phyloP scores from a whole-genome alignment of 768 basidiomycete species.

The Boletus fagicola region DNA sequence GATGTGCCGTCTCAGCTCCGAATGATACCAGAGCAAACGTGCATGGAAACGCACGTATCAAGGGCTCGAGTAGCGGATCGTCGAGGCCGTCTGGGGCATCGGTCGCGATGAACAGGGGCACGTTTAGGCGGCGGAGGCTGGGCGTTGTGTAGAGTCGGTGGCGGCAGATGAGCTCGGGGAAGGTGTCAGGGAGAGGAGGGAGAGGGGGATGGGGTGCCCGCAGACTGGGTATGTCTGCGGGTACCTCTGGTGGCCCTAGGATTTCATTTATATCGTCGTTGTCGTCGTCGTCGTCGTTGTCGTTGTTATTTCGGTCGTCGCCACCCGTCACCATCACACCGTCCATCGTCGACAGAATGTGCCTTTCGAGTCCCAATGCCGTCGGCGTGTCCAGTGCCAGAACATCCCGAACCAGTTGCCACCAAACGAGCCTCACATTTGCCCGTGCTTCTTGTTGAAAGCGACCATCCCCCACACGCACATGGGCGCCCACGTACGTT shows the following conservation, averaged over 20 bases:
- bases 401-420: slow-evolving; percentile 49
- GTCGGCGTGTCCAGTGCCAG: slow-evolving; percentile 43
- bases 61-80: slow-evolving; percentile 43
- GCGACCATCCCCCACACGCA: slow-evolving; percentile 66
- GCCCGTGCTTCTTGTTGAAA: slow-evolving; percentile 46
- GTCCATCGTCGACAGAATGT: background rate
- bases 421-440: slow-evolving; percentile 54
- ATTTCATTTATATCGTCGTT: background rate
- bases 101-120: slow-evolving; percentile 65
- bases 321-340: background rate
- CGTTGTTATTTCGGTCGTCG: background rate
- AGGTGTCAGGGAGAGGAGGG: too few species aligned
- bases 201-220: too few species aligned
- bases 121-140: slow-evolving; percentile 44
- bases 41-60: slow-evolving; percentile 62
- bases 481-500: slow-evolving; percentile 63
- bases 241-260: too few species aligned
- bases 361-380: slow-evolving; percentile 31
- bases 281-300: background rate
- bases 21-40: slow-evolving; percentile 58
- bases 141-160: slow-evolving; percentile 35
- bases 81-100: slow-evolving; percentile 44
- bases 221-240: too few species aligned
- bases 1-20: slow-evolving; percentile 22
- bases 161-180: slow-evolving; percentile 35